These are phyloP conservation scores for Colletotrichum sp. DNA, from an alignment of 2,329 filamentous ascomycete genomes.

Conservation along the genomic window DNA sequence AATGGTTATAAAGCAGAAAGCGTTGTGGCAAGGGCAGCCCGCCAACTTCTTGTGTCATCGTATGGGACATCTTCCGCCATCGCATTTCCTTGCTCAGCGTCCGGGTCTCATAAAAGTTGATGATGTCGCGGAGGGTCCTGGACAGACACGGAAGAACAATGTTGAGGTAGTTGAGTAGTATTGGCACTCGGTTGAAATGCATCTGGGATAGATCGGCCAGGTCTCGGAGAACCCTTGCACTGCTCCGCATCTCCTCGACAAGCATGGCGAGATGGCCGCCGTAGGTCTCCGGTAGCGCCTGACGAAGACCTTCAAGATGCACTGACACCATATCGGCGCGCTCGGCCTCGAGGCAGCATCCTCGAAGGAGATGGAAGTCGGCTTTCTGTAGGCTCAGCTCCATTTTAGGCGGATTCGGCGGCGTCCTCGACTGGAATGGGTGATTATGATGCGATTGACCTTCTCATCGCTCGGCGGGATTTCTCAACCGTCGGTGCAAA, in stretches of 20 bases:
- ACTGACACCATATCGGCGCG: constrained; percentile 53
- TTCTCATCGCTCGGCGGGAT: not conserved
- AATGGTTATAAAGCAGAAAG: constrained; percentile 62
- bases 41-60: constrained; percentile 56
- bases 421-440: not conserved
- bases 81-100: constrained; percentile 50
- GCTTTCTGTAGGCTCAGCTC: constrained; percentile 25
- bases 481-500: not conserved
- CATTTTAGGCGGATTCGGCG: not conserved
- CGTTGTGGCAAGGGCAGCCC: constrained; percentile 56
- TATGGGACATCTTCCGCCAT: constrained; percentile 65
- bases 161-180: constrained; percentile 60
- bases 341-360: constrained; percentile 61
- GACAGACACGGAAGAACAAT: constrained; percentile 61
- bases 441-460: not conserved
- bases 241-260: constrained; percentile 50
- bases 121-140: constrained; percentile 59
- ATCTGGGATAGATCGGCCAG: constrained; percentile 60
- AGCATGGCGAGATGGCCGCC: constrained; percentile 53
- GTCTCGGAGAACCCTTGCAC: constrained; percentile 54
- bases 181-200: constrained; percentile 52
- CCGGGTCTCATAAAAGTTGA: constrained; percentile 54
- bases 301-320: constrained; percentile 54
- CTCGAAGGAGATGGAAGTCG: constrained; percentile 48
- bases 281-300: constrained; percentile 46